Evolutionary conservation across 225 moss, liverwort and hornwort genomes (phyloP).

Genomic region (Bryoerythrophyllum caledonicum): DNA sequence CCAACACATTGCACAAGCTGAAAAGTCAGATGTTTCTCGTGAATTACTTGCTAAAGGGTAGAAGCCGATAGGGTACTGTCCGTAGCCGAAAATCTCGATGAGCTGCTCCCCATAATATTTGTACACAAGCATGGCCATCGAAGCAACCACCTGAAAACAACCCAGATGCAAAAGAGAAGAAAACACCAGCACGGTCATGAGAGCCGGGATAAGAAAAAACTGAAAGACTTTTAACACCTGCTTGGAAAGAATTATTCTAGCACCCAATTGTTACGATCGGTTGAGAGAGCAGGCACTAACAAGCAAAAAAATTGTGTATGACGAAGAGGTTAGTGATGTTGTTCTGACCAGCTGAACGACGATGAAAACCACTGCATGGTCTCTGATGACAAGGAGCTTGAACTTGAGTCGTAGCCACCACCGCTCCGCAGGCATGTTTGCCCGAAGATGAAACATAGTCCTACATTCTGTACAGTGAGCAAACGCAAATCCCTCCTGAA

Average conservation of each 20-base stretch:
- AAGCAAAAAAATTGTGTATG: not conserved
- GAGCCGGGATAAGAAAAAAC: not conserved
- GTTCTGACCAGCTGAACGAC: slow-evolving; percentile 76
- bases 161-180: slow-evolving; percentile 6
- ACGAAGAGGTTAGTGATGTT: slow-evolving; percentile 9
- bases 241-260: slow-evolving; percentile 11
- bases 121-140: slow-evolving; percentile 69
- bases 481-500: slow-evolving; percentile 95
- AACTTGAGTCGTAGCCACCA: slow-evolving; percentile 91
- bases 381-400: slow-evolving; percentile 75
- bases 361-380: slow-evolving; percentile 77
- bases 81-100: slow-evolving; percentile 76
- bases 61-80: slow-evolving; percentile 67
- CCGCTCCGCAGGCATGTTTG: slow-evolving; percentile 79
- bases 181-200: not conserved
- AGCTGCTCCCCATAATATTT: slow-evolving; percentile 64
- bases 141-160: slow-evolving; percentile 65
- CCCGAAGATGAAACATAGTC: slow-evolving; percentile 72
- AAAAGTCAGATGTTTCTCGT: slow-evolving; percentile 14
- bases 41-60: slow-evolving; percentile 75
- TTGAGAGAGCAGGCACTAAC: slow-evolving; percentile 13
- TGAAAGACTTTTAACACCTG: slow-evolving; percentile 1
- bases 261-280: not conserved
- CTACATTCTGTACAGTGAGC: slow-evolving; percentile 95
- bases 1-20: slow-evolving; percentile 10